Conservation (phyloP, 2,329 filamentous ascomycete genomes). For the Fusarium marasasianum region DNA sequence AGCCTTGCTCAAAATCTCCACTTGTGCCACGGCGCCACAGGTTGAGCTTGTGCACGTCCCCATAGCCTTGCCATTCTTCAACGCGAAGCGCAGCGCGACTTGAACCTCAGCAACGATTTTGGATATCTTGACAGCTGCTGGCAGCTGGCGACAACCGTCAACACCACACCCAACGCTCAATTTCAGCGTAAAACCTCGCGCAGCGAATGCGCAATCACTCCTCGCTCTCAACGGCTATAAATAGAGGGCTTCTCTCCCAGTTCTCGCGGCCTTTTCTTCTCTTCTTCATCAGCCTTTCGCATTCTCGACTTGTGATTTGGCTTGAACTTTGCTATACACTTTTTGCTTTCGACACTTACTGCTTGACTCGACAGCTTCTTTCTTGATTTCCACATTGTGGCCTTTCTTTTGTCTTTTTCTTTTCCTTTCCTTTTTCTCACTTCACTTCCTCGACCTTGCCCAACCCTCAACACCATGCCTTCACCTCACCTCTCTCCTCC, state of each 20-base stretch:
- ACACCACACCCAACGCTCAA: not conserved
- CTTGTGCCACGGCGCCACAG: conserved; percentile 29
- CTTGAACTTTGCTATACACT: conserved; percentile 13
- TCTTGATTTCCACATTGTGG: not conserved
- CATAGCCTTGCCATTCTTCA: conserved; percentile 30
- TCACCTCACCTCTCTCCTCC: not conserved
- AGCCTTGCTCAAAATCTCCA: conserved; percentile 29
- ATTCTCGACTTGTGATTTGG: conserved; percentile 8
- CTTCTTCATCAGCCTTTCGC: not conserved
- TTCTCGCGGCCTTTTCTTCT: not conserved
- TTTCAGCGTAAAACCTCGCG: no score
- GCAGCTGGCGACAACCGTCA: not conserved
- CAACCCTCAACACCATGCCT: not conserved
- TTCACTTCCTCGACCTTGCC: not conserved
- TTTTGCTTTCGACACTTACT: conserved; percentile 9
- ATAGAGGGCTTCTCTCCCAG: conserved; percentile 1
- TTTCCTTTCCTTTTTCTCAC: not conserved
- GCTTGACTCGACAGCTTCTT: not conserved
- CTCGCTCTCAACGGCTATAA: conserved; percentile 1
- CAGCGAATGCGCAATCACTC: not conserved
- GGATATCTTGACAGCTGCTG: not conserved
- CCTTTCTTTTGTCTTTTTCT: not conserved
- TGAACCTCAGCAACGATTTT: not conserved
- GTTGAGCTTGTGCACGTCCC: conserved; percentile 7
- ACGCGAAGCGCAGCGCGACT: conserved; percentile 9